Evolutionary conservation across 148 eudicot genomes (phyloP).

Genomic region (Amaranthus cruentus): DNA sequence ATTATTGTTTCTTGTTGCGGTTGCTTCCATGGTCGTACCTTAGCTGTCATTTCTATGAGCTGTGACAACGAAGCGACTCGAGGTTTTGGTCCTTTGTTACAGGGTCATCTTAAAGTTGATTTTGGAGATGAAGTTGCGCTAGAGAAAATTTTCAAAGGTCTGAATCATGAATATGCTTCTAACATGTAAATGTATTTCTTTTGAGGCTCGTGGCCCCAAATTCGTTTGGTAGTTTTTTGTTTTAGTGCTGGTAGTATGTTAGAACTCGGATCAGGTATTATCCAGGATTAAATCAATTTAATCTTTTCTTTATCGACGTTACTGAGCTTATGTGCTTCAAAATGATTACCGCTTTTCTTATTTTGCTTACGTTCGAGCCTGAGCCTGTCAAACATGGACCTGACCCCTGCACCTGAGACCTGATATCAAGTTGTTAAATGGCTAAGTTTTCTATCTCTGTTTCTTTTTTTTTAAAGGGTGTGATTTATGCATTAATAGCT

Average conservation of each 20-base stretch:
- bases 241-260: neutral
- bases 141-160: constrained; percentile 81
- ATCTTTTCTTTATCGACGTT: neutral
- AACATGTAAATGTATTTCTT: neutral
- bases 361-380: neutral
- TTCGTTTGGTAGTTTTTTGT: neutral
- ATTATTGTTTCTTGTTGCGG: constrained; percentile 96
- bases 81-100: constrained; percentile 84
- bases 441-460: neutral
- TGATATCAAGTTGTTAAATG: neutral
- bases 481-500: neutral
- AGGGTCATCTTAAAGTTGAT: constrained; percentile 88
- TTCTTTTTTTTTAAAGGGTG: neutral
- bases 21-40: constrained; percentile 95
- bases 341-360: neutral
- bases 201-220: neutral
- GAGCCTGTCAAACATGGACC: neutral
- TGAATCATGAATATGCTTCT: constrained; percentile 14
- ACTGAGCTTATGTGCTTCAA: neutral
- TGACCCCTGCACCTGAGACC: neutral
- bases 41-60: constrained; percentile 94
- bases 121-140: constrained; percentile 83
- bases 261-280: neutral
- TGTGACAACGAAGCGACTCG: constrained; percentile 98
- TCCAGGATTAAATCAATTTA: neutral